Conservation (phyloP, 140 eudicot genomes). For the Senecio squalidus region DNA sequence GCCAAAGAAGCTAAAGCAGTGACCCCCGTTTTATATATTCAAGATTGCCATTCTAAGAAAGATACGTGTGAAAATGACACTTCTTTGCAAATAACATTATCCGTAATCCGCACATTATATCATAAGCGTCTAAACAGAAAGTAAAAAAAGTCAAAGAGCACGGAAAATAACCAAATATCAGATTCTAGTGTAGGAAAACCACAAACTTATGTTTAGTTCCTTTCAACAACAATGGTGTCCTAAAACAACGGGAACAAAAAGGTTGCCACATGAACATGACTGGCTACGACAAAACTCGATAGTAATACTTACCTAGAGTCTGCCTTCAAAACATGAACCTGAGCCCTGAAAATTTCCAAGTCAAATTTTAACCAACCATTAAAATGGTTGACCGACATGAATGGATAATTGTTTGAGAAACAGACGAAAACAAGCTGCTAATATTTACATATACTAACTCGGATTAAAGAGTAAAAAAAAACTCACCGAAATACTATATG, state of each 20-base stretch:
- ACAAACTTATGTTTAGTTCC: neutral
- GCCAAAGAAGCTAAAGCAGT: too few relatives aligned
- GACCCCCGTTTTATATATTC: too few relatives aligned
- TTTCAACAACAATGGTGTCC: neutral
- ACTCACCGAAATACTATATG: conserved; percentile 46
- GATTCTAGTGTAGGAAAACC: too few relatives aligned
- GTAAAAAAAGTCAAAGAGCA: too few relatives aligned
- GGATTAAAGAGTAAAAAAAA: conserved; percentile 16
- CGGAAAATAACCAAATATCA: too few relatives aligned
- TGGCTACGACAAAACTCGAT: conserved; percentile 10
- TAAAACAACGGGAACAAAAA: conserved; percentile 4
- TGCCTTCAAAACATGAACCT: conserved; percentile 32
- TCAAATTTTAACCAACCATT: conserved; percentile 28
- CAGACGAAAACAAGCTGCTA: neutral
- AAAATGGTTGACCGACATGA: neutral
- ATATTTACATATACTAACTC: conserved; percentile 9
- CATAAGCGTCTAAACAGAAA: too few relatives aligned
- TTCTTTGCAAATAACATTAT: too few relatives aligned
- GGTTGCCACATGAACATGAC: neutral
- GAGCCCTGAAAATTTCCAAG: conserved; percentile 63
- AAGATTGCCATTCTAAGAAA: too few relatives aligned
- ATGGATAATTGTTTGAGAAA: conserved; percentile 2
- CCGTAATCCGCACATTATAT: too few relatives aligned
- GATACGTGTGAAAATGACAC: too few relatives aligned
- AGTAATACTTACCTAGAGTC: conserved; percentile 38